Evolutionary conservation across 371 early-diverging fungal species (phyloP).

Genomic region (Hamiltosporidium magnivora): DNA sequence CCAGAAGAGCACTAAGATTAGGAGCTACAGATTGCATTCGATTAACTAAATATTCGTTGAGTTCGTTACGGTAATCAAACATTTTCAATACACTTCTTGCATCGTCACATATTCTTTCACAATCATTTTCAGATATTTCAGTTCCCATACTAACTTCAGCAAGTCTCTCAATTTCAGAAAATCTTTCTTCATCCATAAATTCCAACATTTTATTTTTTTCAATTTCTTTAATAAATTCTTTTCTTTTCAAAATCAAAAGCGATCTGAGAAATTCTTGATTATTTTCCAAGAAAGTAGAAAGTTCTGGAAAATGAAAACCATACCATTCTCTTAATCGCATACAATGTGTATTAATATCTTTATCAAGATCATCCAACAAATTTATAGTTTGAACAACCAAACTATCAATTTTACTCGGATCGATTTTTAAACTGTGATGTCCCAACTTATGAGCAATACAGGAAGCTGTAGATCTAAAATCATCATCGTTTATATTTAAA

Average conservation of each 20-base stretch:
- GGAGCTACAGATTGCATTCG: slow-evolving; percentile 77
- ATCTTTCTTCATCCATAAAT: slow-evolving; percentile 67
- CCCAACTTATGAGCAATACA: slow-evolving; percentile 61
- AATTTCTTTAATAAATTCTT: slow-evolving; percentile 8
- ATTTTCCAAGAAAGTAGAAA: slow-evolving; percentile 65
- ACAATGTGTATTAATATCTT: slow-evolving; percentile 82
- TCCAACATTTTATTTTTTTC: slow-evolving; percentile 61
- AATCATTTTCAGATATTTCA: slow-evolving; percentile 72
- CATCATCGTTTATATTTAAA: no score
- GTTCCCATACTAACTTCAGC: slow-evolving; percentile 82
- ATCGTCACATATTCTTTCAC: slow-evolving; percentile 66
- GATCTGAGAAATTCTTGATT: slow-evolving; percentile 65
- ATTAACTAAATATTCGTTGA: slow-evolving; percentile 71
- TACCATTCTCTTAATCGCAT: slow-evolving; percentile 90
- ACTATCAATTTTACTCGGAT: slow-evolving; percentile 75
- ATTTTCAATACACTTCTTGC: slow-evolving; percentile 69
- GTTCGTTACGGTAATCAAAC: slow-evolving; percentile 69
- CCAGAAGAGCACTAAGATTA: slow-evolving; percentile 73
- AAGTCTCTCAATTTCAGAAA: slow-evolving; percentile 61
- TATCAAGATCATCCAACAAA: slow-evolving; percentile 76
- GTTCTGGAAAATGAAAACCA: slow-evolving; percentile 78
- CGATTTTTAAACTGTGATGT: slow-evolving; percentile 75
- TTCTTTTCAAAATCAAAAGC: slow-evolving; percentile 54
- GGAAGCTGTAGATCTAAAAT: slow-evolving; percentile 36
- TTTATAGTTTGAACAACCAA: slow-evolving; percentile 85